A percentile compares a stretch with the other conserved stretches of the same genome.
phyloP scores from a whole-genome alignment of 2,329 filamentous ascomycete genomes.

The Xylariaceae sp. region DNA sequence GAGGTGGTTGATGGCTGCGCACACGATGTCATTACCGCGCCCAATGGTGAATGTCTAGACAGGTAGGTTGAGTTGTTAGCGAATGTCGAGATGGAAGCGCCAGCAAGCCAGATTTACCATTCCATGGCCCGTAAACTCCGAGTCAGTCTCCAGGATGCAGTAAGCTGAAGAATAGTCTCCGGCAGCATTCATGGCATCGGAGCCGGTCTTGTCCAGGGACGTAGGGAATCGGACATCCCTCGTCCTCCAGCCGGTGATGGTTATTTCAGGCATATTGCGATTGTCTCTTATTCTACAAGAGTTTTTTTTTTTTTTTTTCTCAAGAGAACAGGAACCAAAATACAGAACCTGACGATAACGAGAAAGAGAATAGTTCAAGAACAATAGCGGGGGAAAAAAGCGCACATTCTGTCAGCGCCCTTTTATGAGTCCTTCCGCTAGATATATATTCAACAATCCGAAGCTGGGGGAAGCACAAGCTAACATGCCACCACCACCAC shows the following conservation, averaged over 20 bases:
- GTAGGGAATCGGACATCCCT: slow-evolving; percentile 77
- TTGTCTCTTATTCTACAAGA: background rate
- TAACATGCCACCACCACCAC: background rate
- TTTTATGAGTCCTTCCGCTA: no score
- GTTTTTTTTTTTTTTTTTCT: background rate
- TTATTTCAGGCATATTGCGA: slow-evolving; percentile 50
- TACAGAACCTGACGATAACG: background rate
- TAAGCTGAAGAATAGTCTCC: slow-evolving; percentile 94
- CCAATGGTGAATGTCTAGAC: slow-evolving; percentile 70
- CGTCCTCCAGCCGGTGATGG: slow-evolving; percentile 65
- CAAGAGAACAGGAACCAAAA: background rate
- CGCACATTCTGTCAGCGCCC: no score
- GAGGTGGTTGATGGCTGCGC: slow-evolving; percentile 73
- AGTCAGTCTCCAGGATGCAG: slow-evolving; percentile 81
- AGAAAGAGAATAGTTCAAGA: background rate
- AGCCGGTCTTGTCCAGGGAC: slow-evolving; percentile 94
- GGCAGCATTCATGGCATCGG: slow-evolving; percentile 93
- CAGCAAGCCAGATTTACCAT: slow-evolving; percentile 50
- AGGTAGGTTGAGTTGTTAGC: slow-evolving; percentile 2
- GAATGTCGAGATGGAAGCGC: background rate
- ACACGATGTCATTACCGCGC: slow-evolving; percentile 89
- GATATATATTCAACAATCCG: no score
- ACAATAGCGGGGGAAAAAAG: no score
- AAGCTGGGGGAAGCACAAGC: background rate
- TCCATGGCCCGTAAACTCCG: slow-evolving; percentile 64